Percentiles rank a stretch among this genome's conserved stretches.
These are phyloP conservation scores for Climacium dendroides DNA, from an alignment of 225 moss, liverwort and hornwort genomes.

Conservation along the genomic window DNA sequence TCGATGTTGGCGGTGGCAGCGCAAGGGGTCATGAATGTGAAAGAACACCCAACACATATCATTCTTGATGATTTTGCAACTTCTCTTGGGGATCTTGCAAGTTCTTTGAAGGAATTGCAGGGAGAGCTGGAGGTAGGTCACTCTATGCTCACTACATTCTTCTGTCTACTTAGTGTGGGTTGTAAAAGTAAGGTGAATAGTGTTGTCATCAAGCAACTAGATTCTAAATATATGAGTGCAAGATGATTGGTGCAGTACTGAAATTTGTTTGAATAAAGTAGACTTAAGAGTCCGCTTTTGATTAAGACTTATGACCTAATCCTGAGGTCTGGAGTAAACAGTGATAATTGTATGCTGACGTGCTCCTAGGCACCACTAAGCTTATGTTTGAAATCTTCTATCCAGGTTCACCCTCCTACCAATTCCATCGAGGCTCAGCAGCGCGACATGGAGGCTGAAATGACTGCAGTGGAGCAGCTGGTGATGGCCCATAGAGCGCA, in stretches of 20 bases:
- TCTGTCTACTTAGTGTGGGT: background rate
- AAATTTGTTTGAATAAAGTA: background rate
- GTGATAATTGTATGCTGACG: background rate
- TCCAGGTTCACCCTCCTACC: slow-evolving; percentile 3
- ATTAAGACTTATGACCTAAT: background rate
- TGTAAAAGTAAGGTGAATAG: background rate
- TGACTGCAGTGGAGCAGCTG: slow-evolving; percentile 31
- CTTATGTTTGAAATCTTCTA: background rate
- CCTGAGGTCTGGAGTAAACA: background rate
- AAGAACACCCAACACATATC: slow-evolving; percentile 16
- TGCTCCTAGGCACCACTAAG: background rate
- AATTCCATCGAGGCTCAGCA: slow-evolving; percentile 8
- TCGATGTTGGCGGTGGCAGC: slow-evolving; percentile 36
- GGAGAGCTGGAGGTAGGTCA: slow-evolving; percentile 27
- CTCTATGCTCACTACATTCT: background rate
- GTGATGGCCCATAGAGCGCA: slow-evolving; percentile 22
- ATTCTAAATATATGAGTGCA: background rate
- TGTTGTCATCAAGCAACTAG: background rate
- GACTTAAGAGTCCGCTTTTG: background rate
- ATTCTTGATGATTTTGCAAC: slow-evolving; percentile 22
- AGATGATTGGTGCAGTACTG: background rate
- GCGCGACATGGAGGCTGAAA: slow-evolving; percentile 17
- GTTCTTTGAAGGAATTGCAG: slow-evolving; percentile 18
- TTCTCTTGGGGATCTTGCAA: slow-evolving; percentile 5
- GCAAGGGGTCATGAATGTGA: slow-evolving; percentile 20